A percentile compares a stretch with the other conserved stretches of the same genome.
Conservation (phyloP, 2,329 filamentous ascomycete species). For the Fusarium nodosum region DNA sequence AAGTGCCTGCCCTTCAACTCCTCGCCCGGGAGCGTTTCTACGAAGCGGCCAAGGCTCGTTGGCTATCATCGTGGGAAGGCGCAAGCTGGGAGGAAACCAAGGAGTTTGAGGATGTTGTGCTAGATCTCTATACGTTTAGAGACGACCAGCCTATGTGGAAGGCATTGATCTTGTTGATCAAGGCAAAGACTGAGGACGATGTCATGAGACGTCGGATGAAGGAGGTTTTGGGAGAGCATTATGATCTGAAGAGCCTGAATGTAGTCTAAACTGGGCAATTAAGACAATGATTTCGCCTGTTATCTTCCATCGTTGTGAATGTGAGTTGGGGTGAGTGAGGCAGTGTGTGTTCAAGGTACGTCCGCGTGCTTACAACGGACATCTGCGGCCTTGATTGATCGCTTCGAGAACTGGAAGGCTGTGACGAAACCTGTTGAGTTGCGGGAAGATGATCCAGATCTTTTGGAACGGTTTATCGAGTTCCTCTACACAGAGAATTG, state of each 20-base stretch:
- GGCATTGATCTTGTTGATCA: slow-evolving; percentile 35
- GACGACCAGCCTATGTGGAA: slow-evolving; percentile 26
- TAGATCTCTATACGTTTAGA: slow-evolving; percentile 21
- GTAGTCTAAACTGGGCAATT: background rate
- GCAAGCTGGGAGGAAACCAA: slow-evolving; percentile 18
- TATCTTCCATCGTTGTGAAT: too few species aligned
- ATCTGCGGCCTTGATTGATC: background rate
- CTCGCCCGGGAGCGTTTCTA: slow-evolving; percentile 53
- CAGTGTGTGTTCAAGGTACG: slow-evolving; percentile 46
- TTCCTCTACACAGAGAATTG: slow-evolving; percentile 51
- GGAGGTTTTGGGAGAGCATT: slow-evolving; percentile 17
- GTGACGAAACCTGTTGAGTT: slow-evolving; percentile 40
- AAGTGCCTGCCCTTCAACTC: slow-evolving; percentile 52
- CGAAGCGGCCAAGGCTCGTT: slow-evolving; percentile 22
- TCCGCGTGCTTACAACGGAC: background rate
- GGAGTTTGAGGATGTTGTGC: slow-evolving; percentile 26
- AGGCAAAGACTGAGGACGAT: slow-evolving; percentile 1
- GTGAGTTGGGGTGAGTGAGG: too few species aligned
- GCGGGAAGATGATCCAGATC: slow-evolving; percentile 50
- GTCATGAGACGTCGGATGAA: slow-evolving; percentile 26
- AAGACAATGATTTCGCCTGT: background rate
- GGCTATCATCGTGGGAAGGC: slow-evolving; percentile 8
- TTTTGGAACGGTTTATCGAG: slow-evolving; percentile 48
- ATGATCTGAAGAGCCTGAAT: background rate
- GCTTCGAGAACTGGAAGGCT: slow-evolving; percentile 35